Evolutionary conservation across 148 eudicot genomes (phyloP), one percentile per base, ranked within the genome.

Genomic region (Cornus florida): DNA sequence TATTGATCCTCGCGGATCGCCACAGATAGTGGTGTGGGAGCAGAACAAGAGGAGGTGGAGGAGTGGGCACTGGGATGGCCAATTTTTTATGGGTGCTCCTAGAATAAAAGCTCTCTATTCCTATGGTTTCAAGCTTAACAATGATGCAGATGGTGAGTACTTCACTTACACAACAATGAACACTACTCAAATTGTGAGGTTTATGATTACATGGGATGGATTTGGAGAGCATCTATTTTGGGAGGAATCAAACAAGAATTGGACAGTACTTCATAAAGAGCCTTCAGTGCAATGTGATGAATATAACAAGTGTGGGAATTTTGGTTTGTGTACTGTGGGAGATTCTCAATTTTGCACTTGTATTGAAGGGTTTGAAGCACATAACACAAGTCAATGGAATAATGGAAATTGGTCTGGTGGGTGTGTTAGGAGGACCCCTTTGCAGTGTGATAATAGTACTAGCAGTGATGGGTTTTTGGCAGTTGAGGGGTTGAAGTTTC

Each of bases 61-160:
- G 70, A 89, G 88, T 41, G 94, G 94, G n/a, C 72, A 83, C 46
- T 91, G 88, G 86, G 75, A 83, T 82, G 92, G 92, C 5, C 19
- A 75, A 68, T 67, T n/a, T 0, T 91, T 89, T 75, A 78, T 71
- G 0, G 94, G 94, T 3, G 75, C 87, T 73, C 86, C 88, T 0
- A 59, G 50, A 8, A 80, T 87, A 84, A 75, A 79, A 79, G 41
- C 79, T 38, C 59, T 78, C 4, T 86, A 82, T 70, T 53, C 71
- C 14, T 81, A 71, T 67, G 90, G 94, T 28, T 89, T 89, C 67
- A 84, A 79, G 81, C 83, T 89, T 28, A 50, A 71, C 0, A 74
- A 75, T 53, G 89, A 82, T 7, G 32, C 77, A 19, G 19, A 76
- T 60, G 90, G 82, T 11, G 68, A 50, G 72, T 86, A 80, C 46